Conservation (phyloP, 2,329 filamentous ascomycete species). For the Seiridium unicorne region DNA sequence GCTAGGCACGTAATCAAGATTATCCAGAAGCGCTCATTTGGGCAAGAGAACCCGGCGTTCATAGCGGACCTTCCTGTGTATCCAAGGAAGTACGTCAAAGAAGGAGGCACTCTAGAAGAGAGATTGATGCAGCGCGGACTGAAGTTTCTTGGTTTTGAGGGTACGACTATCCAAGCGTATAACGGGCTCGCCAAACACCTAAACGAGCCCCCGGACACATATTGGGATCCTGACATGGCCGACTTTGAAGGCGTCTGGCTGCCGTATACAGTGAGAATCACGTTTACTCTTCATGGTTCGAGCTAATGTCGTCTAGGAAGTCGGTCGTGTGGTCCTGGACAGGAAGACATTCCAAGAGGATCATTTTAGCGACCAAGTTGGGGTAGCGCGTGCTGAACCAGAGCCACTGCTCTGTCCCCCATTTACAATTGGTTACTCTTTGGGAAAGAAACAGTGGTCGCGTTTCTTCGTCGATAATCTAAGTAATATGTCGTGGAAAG, state of each 20-base stretch:
- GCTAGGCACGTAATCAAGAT: slow-evolving; percentile 13
- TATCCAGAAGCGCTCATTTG: slow-evolving; percentile 19
- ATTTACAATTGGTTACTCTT: slow-evolving; percentile 24
- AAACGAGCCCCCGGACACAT: slow-evolving; percentile 20
- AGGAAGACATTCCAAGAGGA: slow-evolving; percentile 27
- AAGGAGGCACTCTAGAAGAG: slow-evolving; percentile 18
- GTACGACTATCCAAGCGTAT: slow-evolving; percentile 18
- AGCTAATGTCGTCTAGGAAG: no score
- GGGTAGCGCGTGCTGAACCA: slow-evolving; percentile 13
- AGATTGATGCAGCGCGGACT: slow-evolving; percentile 18
- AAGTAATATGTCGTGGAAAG: slow-evolving; percentile 18
- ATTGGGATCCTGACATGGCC: slow-evolving; percentile 14
- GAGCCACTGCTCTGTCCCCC: slow-evolving; percentile 24
- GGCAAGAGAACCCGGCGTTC: slow-evolving; percentile 18
- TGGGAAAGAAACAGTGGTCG: slow-evolving; percentile 23
- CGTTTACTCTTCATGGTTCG: no score
- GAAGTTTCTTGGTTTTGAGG: slow-evolving; percentile 19
- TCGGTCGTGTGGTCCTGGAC: slow-evolving; percentile 24
- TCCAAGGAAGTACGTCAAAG: slow-evolving; percentile 17
- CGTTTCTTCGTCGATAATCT: slow-evolving; percentile 24
- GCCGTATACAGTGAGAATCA: slow-evolving; percentile 20
- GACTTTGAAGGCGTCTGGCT: slow-evolving; percentile 21
- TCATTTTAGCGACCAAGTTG: slow-evolving; percentile 12
- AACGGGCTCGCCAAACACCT: slow-evolving; percentile 23
- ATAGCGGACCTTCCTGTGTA: slow-evolving; percentile 22